These are phyloP conservation scores for Psophocarpus tetragonolobus DNA, from an alignment of 306 rosid genomes.

Conservation along the genomic window DNA sequence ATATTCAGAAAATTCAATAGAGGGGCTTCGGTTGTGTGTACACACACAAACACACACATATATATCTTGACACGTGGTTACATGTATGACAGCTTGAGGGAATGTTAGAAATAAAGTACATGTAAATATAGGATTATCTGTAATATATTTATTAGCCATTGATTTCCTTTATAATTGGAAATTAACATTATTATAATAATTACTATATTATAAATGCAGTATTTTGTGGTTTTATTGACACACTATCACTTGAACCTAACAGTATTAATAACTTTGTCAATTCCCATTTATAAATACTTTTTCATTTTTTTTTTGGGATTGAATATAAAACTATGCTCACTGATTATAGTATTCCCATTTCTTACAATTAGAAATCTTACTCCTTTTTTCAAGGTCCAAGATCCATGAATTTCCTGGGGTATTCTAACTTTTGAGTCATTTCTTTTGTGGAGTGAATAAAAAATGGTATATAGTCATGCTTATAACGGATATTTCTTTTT, in stretches of 20 bases:
- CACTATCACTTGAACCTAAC: neutral
- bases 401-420: neutral
- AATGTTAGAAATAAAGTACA: neutral
- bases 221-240: neutral
- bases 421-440: conserved; percentile 12
- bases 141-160: neutral
- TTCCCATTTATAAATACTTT: neutral
- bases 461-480: conserved; percentile 4
- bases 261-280: conserved; percentile 9
- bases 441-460: too few species aligned
- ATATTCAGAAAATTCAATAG: too few species aligned
- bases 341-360: conserved; percentile 12
- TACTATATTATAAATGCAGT: neutral
- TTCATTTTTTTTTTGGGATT: neutral
- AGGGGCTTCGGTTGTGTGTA: too few species aligned
- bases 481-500: conserved; percentile 22
- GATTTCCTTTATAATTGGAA: neutral
- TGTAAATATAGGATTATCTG: neutral
- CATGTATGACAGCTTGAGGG: neutral
- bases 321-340: neutral
- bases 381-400: neutral
- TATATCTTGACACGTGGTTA: neutral
- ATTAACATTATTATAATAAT: neutral
- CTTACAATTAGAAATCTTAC: neutral
- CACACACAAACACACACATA: too few species aligned